These are phyloP conservation scores for Incumbomyces delicatus DNA, from an alignment of 2,329 filamentous ascomycete species.

Conservation along the genomic window DNA sequence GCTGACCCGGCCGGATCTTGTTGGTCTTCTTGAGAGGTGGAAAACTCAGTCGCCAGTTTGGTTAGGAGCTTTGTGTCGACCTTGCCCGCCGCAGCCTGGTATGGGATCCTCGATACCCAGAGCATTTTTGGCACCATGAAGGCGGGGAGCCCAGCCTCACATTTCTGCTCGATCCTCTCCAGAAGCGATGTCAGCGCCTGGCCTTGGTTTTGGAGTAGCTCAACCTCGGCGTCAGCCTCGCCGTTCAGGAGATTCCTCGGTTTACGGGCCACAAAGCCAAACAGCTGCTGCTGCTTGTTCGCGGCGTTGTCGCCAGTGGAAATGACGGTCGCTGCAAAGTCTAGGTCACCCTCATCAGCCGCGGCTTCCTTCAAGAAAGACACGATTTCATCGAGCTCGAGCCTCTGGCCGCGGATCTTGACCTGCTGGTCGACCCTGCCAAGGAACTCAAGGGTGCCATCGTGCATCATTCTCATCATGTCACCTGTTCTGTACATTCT, in stretches of 20 bases:
- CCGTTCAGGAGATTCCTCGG: conserved; percentile 13
- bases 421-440: conserved; percentile 60
- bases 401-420: conserved; percentile 56
- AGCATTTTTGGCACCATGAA: conserved; percentile 57
- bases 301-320: conserved; percentile 63
- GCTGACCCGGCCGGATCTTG: no score
- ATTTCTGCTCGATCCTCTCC: conserved; percentile 26
- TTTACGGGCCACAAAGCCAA: conserved; percentile 54
- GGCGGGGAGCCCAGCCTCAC: conserved; percentile 23
- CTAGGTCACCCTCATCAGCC: conserved; percentile 51
- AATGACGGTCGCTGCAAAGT: conserved; percentile 50
- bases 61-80: conserved; percentile 52
- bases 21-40: no score
- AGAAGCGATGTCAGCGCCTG: conserved; percentile 51
- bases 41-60: conserved; percentile 10
- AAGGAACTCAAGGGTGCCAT: conserved; percentile 40
- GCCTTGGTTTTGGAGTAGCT: conserved; percentile 32
- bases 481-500: conserved; percentile 31
- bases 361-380: conserved; percentile 28
- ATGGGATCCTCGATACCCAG: conserved; percentile 59
- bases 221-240: conserved; percentile 28
- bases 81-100: conserved; percentile 66
- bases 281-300: conserved; percentile 47
- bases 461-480: conserved; percentile 28
- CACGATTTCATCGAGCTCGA: conserved; percentile 45